Percentiles rank a stretch among this genome's conserved stretches.
phyloP scores from a whole-genome alignment of 2,329 filamentous ascomycete species.

The Colletotrichum filicis region DNA sequence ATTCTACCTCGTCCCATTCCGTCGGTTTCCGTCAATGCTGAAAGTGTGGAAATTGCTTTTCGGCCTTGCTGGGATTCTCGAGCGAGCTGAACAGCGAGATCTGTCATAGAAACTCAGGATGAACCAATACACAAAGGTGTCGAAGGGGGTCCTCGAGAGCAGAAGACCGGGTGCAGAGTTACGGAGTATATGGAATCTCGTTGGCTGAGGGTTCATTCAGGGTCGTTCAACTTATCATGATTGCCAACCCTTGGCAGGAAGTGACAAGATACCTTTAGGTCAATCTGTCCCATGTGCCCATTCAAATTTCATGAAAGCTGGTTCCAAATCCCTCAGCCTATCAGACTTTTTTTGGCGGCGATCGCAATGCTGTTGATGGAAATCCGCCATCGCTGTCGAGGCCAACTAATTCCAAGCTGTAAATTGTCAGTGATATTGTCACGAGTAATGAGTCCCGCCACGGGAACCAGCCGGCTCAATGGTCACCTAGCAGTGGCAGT shows the following conservation, averaged over 20 bases:
- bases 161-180: not conserved
- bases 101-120: not conserved
- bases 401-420: not conserved
- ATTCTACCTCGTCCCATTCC: not conserved
- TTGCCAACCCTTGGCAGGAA: not conserved
- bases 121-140: not conserved
- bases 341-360: not conserved
- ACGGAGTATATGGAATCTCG: not conserved
- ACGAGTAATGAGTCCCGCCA: slow-evolving; percentile 9
- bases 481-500: not conserved
- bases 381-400: slow-evolving; percentile 3
- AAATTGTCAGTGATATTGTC: not conserved
- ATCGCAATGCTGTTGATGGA: not conserved
- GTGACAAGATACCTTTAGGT: not conserved
- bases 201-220: not conserved
- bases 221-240: not conserved
- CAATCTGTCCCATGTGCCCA: no score
- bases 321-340: not conserved
- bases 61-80: not conserved
- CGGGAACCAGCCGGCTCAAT: slow-evolving; percentile 6
- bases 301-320: not conserved
- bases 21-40: not conserved
- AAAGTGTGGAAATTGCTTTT: not conserved
- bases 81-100: not conserved
- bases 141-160: not conserved